A percentile compares a stretch with the other conserved stretches of the same genome.
These are phyloP conservation scores for Exsudoporus floridanus DNA, from an alignment of 1,284 basidiomycete species.

Conservation along the genomic window DNA sequence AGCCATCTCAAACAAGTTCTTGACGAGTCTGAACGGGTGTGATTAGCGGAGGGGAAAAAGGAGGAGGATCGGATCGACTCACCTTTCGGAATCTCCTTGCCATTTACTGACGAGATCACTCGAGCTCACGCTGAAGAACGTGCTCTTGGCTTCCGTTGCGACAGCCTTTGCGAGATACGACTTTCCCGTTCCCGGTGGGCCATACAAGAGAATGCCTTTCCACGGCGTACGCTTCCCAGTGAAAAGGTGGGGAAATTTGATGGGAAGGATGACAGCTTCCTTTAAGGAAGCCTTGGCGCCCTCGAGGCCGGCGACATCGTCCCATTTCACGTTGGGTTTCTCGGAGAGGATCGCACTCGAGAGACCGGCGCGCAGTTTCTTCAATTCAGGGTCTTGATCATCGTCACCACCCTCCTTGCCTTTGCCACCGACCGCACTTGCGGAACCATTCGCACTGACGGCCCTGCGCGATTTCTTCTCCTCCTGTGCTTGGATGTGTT, in stretches of 20 bases:
- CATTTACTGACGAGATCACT: slow-evolving; percentile 98
- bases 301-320: slow-evolving; percentile 95
- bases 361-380: slow-evolving; percentile 90
- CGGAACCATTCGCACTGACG: slow-evolving; percentile 76
- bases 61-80: slow-evolving; percentile 28
- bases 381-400: slow-evolving; percentile 87
- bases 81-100: slow-evolving; percentile 99
- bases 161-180: slow-evolving; percentile 97
- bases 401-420: slow-evolving; percentile 75
- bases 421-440: slow-evolving; percentile 62
- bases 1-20: slow-evolving; percentile 95
- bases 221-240: slow-evolving; percentile 98
- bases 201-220: slow-evolving; percentile 94
- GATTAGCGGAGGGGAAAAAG: not conserved
- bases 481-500: slow-evolving; percentile 63
- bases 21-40: slow-evolving; percentile 70
- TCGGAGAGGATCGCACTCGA: slow-evolving; percentile 89
- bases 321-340: slow-evolving; percentile 96
- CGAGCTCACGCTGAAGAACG: slow-evolving; percentile 96
- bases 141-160: slow-evolving; percentile 97
- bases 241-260: slow-evolving; percentile 98
- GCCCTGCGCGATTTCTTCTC: slow-evolving; percentile 77
- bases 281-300: slow-evolving; percentile 95
- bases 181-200: slow-evolving; percentile 95
- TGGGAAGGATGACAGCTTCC: slow-evolving; percentile 97